Base-by-base conservation (phyloP, 352 stramenopile genomes). In the Phytophthora fragariaefolia region DNA sequence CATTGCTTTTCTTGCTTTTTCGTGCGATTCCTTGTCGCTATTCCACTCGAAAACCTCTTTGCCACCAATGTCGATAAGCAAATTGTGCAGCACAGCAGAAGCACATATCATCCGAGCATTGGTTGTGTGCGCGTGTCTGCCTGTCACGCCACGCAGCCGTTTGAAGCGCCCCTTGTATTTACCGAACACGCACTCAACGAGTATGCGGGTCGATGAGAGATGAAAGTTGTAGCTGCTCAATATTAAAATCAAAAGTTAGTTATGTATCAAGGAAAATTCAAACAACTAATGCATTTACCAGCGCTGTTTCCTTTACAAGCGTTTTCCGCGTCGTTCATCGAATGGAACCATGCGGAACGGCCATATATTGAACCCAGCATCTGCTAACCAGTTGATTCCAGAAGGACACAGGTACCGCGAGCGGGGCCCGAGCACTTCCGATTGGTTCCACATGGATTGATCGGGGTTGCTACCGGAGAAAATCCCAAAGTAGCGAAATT, bases 381-480 rank as follows among this genome's bases (percentile, higher is more conserved):
- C 49, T 13, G 27, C 40, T 17, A 66, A 26, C 58, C 58, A 66
- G 40, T 56, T 60, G 12, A 58, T 55, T 13, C 48, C 49, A 18
- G 58, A 38, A 10, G 49, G 49, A 23, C 58, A 66, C 5, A 59
- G 6, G 12, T 47, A 6, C 24, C 58, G 23, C 8, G 38, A 48
- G 7, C 38, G 26, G 22, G 48, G 18, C 7, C 49, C 49, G 0
- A 66, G 28, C 7, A 59, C 48, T 24, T 48, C 49, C 3, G 58
- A 59, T n/a, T 66, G 58, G 17, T 66, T 66, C 58, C 49, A 60
- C 58, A 66, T 66, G 6, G 38, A 59, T 22, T 60, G 40, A 26
- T 55, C 49, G 3, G 49, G 59, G 47, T 66, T 66, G 6, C 58
- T 55, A 8, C 58, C 58, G n/a, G 18, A 55, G n/a, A 66, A 66